Evolutionary conservation across 805 yeast species (phyloP), one percentile per base, ranked within the genome.

Genomic region (Candida hispaniensis): DNA sequence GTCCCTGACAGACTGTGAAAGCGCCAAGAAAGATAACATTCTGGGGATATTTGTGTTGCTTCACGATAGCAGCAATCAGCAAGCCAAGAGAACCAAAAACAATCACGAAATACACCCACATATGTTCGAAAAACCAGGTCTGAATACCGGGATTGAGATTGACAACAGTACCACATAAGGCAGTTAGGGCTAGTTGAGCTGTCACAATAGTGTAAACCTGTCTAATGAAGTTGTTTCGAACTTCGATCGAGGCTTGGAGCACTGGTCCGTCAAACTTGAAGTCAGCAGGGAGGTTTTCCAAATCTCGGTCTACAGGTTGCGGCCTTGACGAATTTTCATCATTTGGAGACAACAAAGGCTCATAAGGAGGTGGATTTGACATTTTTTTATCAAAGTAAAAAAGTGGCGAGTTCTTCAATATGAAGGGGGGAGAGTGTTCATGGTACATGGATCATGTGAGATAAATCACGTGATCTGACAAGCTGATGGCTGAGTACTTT

Each of bases 221-320:
- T 41, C 85, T 67, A 46, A 80, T 61, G 47, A 83, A 83, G 53
- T 74, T 66, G 44, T 77, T 79, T 47, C 94, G 71, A 23, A 83
- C 64, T 10, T 78, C 72, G 34, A 80, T 59, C 40, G 78, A 80
- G 56, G 94, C 81, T 18, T 79, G 74, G 3, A 83, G 71, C 14
- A 83, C 93, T 34, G 70, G 67, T 5, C 79, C 78, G 20, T 79
- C 71, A 55, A 76, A 81, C 54, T 82, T 83, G 70, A 82, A 83
- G 56, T 81, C 93, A 46, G 82, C 62, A 4, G 61, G 60, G 30
- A 57, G 39, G 39, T 52, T 39, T 38, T 45, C 51, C 14, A 28
- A 17, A 10, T 32, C 36, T n/a, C 36, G 20, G 12, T 14, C 28
- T 7, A 23, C 28, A 7, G 28, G 36, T 18, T 5, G 36, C 25